Conservation (phyloP, 2,329 filamentous ascomycete species). For the Talaromyces verruculosus region DNA sequence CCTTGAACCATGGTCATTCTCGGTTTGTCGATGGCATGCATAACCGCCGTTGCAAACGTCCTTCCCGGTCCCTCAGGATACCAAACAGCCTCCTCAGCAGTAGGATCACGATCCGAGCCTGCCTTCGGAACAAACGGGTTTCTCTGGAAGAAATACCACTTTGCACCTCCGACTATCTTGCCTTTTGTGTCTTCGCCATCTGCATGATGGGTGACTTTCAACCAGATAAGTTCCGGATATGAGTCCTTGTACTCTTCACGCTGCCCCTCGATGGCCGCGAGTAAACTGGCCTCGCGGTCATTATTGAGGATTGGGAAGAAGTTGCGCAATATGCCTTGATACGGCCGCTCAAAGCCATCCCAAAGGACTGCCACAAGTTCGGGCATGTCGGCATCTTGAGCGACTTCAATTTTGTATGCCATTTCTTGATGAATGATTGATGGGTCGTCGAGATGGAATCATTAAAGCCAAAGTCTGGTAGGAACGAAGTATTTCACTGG, state of each 20-base stretch:
- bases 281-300: conserved; percentile 15
- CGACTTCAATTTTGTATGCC: conserved; percentile 15
- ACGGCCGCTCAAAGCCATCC: conserved; percentile 13
- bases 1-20: conserved; percentile 14
- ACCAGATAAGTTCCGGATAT: conserved; percentile 17
- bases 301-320: conserved; percentile 18
- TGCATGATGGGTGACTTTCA: conserved; percentile 15
- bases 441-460: not conserved
- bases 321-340: conserved; percentile 15
- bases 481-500: not conserved
- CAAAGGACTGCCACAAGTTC: conserved; percentile 5
- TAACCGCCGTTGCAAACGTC: conserved; percentile 20
- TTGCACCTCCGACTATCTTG: conserved; percentile 13
- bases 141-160: conserved; percentile 17
- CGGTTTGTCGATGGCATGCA: conserved; percentile 24
- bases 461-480: not conserved
- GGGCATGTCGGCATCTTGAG: conserved; percentile 12
- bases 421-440: conserved; percentile 3
- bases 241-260: conserved; percentile 14
- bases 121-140: conserved; percentile 13
- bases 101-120: conserved; percentile 13
- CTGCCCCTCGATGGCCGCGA: not conserved
- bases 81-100: conserved; percentile 17
- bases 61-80: conserved; percentile 12
- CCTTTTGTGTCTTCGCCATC: not conserved